Evolutionary conservation across 768 basidiomycete genomes (phyloP).

Genomic region (Flagelloscypha sp.): DNA sequence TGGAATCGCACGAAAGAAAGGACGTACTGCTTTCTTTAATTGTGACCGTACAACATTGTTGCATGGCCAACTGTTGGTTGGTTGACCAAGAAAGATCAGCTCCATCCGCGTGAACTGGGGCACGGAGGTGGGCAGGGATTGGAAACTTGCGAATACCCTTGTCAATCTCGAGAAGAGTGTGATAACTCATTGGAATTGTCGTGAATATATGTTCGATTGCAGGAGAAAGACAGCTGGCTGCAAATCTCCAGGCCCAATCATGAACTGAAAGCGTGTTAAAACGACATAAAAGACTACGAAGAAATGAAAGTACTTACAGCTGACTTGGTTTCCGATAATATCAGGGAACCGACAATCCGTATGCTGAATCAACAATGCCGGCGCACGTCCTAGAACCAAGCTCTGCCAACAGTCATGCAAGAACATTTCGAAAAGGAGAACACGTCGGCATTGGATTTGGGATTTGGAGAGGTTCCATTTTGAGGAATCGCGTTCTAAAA

Average conservation of each 20-base stretch:
- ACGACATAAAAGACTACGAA: too few relatives aligned
- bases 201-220: slow-evolving; percentile 36
- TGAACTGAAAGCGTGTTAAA: slow-evolving; percentile 31
- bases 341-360: slow-evolving; percentile 46
- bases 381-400: slow-evolving; percentile 43
- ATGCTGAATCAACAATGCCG: slow-evolving; percentile 35
- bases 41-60: slow-evolving; percentile 35
- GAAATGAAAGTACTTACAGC: slow-evolving; percentile 43
- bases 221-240: slow-evolving; percentile 35
- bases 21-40: slow-evolving; percentile 39
- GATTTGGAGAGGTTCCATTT: slow-evolving; percentile 40
- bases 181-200: slow-evolving; percentile 30
- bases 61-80: slow-evolving; percentile 30
- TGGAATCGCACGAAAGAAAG: neutral
- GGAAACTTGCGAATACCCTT: slow-evolving; percentile 42
- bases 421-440: slow-evolving; percentile 1
- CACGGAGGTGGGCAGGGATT: slow-evolving; percentile 34
- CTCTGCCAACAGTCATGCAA: slow-evolving; percentile 22
- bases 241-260: slow-evolving; percentile 38
- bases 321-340: slow-evolving; percentile 30
- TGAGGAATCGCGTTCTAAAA: slow-evolving; percentile 41
- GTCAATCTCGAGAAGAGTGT: slow-evolving; percentile 40
- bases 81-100: slow-evolving; percentile 29
- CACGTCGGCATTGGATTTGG: slow-evolving; percentile 32
- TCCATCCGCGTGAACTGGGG: slow-evolving; percentile 24